A percentile compares a stretch with the other conserved stretches of the same genome.
Conservation (phyloP, 163 green algal genomes). For the Chloromonas sp. region DNA sequence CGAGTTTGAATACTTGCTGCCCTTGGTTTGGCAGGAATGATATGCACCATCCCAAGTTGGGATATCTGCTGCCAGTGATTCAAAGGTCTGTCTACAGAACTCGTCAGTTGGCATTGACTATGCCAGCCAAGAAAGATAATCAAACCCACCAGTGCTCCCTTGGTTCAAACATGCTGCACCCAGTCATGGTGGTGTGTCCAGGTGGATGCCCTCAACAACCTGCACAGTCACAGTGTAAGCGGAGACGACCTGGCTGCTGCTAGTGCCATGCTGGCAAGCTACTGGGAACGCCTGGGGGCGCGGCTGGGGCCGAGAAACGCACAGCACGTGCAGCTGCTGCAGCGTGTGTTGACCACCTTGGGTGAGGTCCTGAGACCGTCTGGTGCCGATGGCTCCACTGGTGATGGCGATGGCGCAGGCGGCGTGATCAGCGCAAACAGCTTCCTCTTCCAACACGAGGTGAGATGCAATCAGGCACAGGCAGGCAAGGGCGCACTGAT, state of each 20-base stretch:
- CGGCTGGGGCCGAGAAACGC: constrained; percentile 58
- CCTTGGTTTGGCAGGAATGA: no score
- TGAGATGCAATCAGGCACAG: neutral
- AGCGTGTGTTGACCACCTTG: constrained; percentile 25
- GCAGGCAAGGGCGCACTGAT: neutral
- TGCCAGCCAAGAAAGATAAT: no score
- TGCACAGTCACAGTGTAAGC: constrained; percentile 46
- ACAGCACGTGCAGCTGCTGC: constrained; percentile 54
- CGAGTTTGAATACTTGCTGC: no score
- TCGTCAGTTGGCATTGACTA: no score
- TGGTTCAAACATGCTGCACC: neutral
- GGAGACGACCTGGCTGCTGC: constrained; percentile 9
- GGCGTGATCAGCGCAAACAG: neutral
- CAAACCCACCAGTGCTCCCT: no score
- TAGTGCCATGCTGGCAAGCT: constrained; percentile 51
- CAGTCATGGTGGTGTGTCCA: constrained; percentile 17
- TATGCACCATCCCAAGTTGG: no score
- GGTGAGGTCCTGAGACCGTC: neutral
- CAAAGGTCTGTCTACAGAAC: no score
- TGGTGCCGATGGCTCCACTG: no score
- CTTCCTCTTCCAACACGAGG: constrained; percentile 3
- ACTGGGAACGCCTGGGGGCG: constrained; percentile 71
- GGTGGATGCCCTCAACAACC: constrained; percentile 69
- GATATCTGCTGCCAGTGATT: no score
- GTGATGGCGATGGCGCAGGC: neutral